Base-by-base conservation (phyloP, 2,329 filamentous ascomycete genomes). In the Pyrenophora seminiperda region DNA sequence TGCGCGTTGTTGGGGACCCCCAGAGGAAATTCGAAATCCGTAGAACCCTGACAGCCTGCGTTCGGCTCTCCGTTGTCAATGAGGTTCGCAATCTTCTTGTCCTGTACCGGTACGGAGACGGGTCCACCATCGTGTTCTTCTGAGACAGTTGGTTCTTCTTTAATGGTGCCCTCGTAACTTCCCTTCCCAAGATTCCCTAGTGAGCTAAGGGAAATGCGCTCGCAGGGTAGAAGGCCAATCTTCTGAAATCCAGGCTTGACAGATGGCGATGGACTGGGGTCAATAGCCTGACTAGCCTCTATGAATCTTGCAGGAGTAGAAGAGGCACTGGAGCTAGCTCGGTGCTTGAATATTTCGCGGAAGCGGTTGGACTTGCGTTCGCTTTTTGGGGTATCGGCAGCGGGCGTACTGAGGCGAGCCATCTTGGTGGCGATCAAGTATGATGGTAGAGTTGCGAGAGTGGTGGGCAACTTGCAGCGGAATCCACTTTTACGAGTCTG, bases 321-420 rank as follows among this genome's bases (percentile, higher is more conserved):
- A 0, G 40, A 41, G 7, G 42, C 33, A 14, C 31, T 50, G 5
- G 41, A 40, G 36, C 47, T 45, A 0, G 48, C 17, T 1, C 41
- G 42, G 0, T 41, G 50, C 30, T 33, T 54, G 47, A 59, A 59
- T 0, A 59, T 47, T 3, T 44, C 47, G 15, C 51, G 54, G 30
- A 57, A 42, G 19, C 56, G 54, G 11, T 17, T 53, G 1, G 45
- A 29, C 19, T 48, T 54, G 29, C 50, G 53, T 10, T 43, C 31
- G 10, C 34, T 19, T n/a, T 46, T 51, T 3, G 49, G 53, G 3
- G 50, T 50, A 15, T 15, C 17, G n/a, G 33, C 30, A 10, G 47
- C 50, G 43, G 52, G 46, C 4, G 13, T 47, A 14, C 50, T 53
- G 13, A 59, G 53, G 15, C 49, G 53, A 11, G 53, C 53, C 53